phyloP scores from a whole-genome alignment of 257 asterid genomes.

The Fraxinus anomala region DNA sequence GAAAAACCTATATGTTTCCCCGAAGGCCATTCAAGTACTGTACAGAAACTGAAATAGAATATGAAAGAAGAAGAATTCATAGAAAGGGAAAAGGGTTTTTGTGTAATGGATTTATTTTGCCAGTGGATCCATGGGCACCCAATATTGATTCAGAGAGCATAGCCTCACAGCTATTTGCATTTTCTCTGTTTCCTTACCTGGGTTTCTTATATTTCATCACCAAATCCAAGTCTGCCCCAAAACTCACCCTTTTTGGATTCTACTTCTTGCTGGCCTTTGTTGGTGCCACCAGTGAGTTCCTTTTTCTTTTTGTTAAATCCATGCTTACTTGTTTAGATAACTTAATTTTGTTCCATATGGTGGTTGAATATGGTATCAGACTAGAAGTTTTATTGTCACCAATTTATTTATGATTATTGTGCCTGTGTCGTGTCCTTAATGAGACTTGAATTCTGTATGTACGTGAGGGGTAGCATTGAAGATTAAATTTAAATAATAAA shows the following conservation, averaged over 20 bases:
- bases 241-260: constrained; percentile 92
- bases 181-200: constrained; percentile 80
- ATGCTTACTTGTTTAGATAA: not conserved
- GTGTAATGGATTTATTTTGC: constrained; percentile 54
- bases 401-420: no score
- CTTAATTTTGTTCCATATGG: no score
- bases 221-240: constrained; percentile 86
- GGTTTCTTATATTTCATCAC: constrained; percentile 86
- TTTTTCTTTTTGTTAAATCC: not conserved
- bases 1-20: constrained; percentile 28
- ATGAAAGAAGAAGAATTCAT: constrained; percentile 26
- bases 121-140: constrained; percentile 98
- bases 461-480: not conserved
- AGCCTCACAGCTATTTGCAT: constrained; percentile 87
- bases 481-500: no score
- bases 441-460: no score
- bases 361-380: no score
- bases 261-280: constrained; percentile 91
- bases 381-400: not conserved
- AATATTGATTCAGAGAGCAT: constrained; percentile 71
- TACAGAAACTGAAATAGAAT: constrained; percentile 31
- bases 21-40: constrained; percentile 32
- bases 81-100: constrained; percentile 32
- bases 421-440: not conserved
- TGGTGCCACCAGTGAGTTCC: constrained; percentile 80